phyloP scores from a whole-genome alignment of 371 early-diverging fungal species.

The Pancytospora epiphaga region DNA sequence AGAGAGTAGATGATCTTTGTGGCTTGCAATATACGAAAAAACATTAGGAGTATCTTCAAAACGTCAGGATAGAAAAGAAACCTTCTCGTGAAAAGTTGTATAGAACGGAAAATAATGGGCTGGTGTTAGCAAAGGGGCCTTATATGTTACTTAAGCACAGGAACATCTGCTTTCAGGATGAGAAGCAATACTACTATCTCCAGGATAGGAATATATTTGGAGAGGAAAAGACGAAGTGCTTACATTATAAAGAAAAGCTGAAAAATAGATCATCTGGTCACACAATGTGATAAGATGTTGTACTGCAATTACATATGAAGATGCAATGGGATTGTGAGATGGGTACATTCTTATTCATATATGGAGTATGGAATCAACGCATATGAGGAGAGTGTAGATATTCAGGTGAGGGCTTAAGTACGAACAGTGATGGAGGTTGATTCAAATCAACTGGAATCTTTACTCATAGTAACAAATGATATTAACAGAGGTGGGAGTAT shows the following conservation, averaged over 20 bases:
- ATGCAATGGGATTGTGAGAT: background rate
- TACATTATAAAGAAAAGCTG: background rate
- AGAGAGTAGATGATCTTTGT: too few species aligned
- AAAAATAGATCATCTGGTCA: background rate
- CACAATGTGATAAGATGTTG: background rate
- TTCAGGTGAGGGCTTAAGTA: background rate
- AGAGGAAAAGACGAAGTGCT: background rate
- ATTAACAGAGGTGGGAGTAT: too few species aligned
- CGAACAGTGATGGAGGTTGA: background rate
- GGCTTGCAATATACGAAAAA: too few species aligned
- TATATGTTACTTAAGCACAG: background rate
- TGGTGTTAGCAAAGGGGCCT: background rate
- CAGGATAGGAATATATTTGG: conserved; percentile 1
- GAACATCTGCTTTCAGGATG: background rate
- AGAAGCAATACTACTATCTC: background rate
- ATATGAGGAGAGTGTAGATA: background rate
- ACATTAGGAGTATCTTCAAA: background rate
- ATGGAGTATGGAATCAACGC: background rate
- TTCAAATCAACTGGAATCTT: background rate
- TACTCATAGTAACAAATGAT: background rate
- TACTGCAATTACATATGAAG: background rate
- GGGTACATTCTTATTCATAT: background rate
- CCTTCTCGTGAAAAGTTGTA: background rate
- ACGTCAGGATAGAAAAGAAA: background rate
- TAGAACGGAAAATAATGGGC: background rate